phyloP scores from a whole-genome alignment of 805 yeast genomes.

The Wickerhamomyces queroliae region DNA sequence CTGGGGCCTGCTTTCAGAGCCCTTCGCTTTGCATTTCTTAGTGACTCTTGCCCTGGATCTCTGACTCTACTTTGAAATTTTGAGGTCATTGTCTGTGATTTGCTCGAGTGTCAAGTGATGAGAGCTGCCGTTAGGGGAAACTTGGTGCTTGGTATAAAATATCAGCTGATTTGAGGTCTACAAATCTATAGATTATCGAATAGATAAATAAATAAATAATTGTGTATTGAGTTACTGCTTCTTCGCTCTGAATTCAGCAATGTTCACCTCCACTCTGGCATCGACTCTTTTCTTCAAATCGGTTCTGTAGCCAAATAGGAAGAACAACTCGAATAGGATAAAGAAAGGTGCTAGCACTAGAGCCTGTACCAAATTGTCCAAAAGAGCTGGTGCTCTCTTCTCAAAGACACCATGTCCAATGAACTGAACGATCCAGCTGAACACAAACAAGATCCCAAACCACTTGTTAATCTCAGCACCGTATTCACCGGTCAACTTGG shows the following conservation, averaged over 20 bases:
- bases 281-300: constrained; percentile 33
- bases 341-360: constrained; percentile 88
- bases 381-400: constrained; percentile 76
- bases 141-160: no score
- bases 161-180: no score
- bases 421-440: constrained; percentile 80
- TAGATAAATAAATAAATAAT: background rate
- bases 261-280: constrained; percentile 28
- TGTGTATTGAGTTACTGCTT: background rate
- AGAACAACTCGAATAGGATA: constrained; percentile 72
- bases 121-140: no score
- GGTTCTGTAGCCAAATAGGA: constrained; percentile 54
- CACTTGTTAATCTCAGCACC: constrained; percentile 8
- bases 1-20: no score
- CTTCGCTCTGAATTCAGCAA: constrained; percentile 17
- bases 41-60: no score
- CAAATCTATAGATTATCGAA: no score
- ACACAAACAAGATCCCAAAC: constrained; percentile 33
- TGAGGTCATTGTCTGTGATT: no score
- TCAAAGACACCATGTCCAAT: constrained; percentile 85
- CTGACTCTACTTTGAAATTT: no score
- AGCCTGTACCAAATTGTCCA: constrained; percentile 81
- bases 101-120: no score
- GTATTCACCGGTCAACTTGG: constrained; percentile 19
- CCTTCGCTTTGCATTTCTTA: no score